Conservation (phyloP, 2,329 filamentous ascomycete genomes). For the Fusarium transvaalense region DNA sequence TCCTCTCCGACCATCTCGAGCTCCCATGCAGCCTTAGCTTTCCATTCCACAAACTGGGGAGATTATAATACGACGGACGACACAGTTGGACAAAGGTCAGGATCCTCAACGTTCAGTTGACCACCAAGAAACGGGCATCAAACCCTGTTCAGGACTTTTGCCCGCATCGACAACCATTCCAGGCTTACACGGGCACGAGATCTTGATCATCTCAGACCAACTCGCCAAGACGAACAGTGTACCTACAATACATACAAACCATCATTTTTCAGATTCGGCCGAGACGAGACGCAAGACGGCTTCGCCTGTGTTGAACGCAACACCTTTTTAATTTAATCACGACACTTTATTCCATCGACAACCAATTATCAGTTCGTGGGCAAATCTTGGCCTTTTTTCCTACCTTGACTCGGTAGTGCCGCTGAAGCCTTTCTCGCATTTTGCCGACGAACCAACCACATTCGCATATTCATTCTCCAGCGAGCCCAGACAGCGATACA, state of each 20-base stretch:
- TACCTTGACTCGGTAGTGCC: slow-evolving; percentile 39
- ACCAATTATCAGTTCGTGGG: slow-evolving; percentile 7
- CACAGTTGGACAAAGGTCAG: slow-evolving; percentile 3
- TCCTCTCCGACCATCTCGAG: slow-evolving; percentile 36
- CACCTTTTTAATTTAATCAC: slow-evolving; percentile 26
- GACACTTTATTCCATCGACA: slow-evolving; percentile 29
- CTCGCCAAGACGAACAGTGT: slow-evolving; percentile 17
- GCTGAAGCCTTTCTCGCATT: slow-evolving; percentile 33
- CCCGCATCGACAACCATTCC: slow-evolving; percentile 20
- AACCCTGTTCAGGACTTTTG: slow-evolving; percentile 13
- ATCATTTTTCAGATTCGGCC: slow-evolving; percentile 24
- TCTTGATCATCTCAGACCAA: slow-evolving; percentile 31
- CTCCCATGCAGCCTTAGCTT: slow-evolving; percentile 26
- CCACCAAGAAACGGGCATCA: slow-evolving; percentile 23
- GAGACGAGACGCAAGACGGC: slow-evolving; percentile 7
- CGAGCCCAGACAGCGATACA: slow-evolving; percentile 16
- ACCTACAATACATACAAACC: too few species aligned
- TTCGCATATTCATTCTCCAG: slow-evolving; percentile 14
- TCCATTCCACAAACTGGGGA: slow-evolving; percentile 13
- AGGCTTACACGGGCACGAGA: slow-evolving; percentile 40
- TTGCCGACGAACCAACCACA: slow-evolving; percentile 41
- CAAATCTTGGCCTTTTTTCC: slow-evolving; percentile 32
- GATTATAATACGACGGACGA: slow-evolving; percentile 16
- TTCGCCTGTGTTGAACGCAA: slow-evolving; percentile 16
- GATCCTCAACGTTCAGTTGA: slow-evolving; percentile 14